Percentiles rank a stretch among this genome's conserved stretches.
phyloP scores from a whole-genome alignment of 2,329 filamentous ascomycete genomes.

The Nemania serpens region DNA sequence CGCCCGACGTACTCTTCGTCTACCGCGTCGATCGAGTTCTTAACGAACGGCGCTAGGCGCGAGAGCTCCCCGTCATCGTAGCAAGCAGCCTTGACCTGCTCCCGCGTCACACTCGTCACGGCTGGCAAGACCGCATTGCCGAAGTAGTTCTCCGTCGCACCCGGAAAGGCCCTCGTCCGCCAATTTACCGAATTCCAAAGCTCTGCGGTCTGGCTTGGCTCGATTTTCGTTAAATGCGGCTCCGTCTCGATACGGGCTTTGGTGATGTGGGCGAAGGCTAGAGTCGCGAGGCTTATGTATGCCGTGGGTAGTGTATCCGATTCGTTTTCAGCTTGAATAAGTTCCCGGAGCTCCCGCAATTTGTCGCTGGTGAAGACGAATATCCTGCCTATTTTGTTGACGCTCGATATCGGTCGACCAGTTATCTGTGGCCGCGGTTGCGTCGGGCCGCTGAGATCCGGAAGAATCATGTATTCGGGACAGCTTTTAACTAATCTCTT shows the following conservation, averaged over 20 bases:
- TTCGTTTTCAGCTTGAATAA: conserved; percentile 30
- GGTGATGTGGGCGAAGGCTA: conserved; percentile 48
- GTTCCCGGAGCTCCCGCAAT: conserved; percentile 41
- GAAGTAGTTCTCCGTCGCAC: conserved; percentile 43
- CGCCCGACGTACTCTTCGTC: conserved; percentile 48
- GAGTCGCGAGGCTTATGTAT: conserved; percentile 47
- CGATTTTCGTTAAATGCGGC: conserved; percentile 30
- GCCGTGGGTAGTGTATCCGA: conserved; percentile 40
- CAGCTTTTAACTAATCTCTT: conserved; percentile 39
- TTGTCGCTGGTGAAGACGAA: conserved; percentile 46
- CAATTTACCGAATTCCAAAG: conserved; percentile 51
- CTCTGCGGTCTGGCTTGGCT: conserved; percentile 32
- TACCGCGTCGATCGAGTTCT: conserved; percentile 43
- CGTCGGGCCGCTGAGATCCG: conserved; percentile 44
- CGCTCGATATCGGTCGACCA: conserved; percentile 37
- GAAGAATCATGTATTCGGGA: conserved; percentile 46
- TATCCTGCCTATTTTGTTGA: conserved; percentile 47
- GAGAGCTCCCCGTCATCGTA: conserved; percentile 37
- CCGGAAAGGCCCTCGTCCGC: conserved; percentile 44
- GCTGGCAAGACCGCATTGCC: conserved; percentile 50
- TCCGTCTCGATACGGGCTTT: conserved; percentile 40
- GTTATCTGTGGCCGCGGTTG: conserved; percentile 39
- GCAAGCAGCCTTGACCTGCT: conserved; percentile 34
- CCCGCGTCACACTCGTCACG: conserved; percentile 38
- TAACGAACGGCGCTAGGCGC: conserved; percentile 39